Base-by-base conservation (phyloP, 2,329 filamentous ascomycete species). In the Fusarium sp. region DNA sequence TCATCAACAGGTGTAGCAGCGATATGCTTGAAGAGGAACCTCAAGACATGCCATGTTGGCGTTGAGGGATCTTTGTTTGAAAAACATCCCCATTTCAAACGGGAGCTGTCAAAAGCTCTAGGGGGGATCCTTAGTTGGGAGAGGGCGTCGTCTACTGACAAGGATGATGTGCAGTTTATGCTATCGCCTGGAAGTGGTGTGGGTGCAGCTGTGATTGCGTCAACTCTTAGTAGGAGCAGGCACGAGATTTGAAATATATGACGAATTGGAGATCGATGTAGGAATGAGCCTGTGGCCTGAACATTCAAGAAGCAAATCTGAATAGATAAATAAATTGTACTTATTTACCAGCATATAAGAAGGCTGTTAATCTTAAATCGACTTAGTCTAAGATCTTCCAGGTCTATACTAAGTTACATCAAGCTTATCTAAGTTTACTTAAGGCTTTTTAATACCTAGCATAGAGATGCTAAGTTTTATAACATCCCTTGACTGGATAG, bases 71-170 rank as follows among this genome's bases (percentile, higher is more conserved):
- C 94, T 22, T 95, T 99, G 61, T 98, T 99, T 86, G 98, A 97
- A 88, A 98, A 98, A 82, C 98, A 98, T 84, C 96, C 96, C 11
- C 93, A 97, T 85, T 99, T 99, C 89, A 97, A 98, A 87, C 88
- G 91, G 57, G 92, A 95, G 58, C 94, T 95, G 60, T 95, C 96
- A 7, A 88, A 91, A 81, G 96, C 95, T n/a, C 88, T 99, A 50
- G 91, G 94, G 56, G 96, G 99, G 86, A 98, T 99, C 0, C 30
- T 65, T 11, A 36, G 20, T 4, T 57, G 48, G 14, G 30, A 48
- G 2, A 16, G 24, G 0, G 3, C 2, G 3, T 22, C 63, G 0
- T 2, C 26, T 13, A n/a, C 26, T 0, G 26, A 30, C 15, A 42
- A 38, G 13, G 10, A 42, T 1, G 10, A 18, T 22, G n/a, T 65